These are phyloP conservation scores for Taphrina deformans DNA, from an alignment of 1,139 yeast species.

Conservation along the genomic window DNA sequence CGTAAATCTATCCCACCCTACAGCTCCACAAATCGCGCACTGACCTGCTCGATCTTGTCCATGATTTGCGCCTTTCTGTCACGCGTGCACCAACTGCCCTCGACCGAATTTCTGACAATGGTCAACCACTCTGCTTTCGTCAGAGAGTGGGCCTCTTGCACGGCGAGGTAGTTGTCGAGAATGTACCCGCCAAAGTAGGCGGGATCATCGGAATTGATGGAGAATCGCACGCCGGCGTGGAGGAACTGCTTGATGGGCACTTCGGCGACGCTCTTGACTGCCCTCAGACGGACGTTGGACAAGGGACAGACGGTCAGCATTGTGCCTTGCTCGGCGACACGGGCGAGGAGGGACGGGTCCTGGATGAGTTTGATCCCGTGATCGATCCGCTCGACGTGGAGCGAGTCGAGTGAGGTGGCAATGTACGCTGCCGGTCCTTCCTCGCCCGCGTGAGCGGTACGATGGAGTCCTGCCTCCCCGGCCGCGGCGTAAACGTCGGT, in stretches of 20 bases:
- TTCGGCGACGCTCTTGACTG: conserved; percentile 64
- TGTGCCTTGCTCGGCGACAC: conserved; percentile 56
- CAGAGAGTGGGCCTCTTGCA: conserved; percentile 49
- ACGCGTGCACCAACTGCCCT: conserved; percentile 3
- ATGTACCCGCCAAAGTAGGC: conserved; percentile 84
- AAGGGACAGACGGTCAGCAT: conserved; percentile 73
- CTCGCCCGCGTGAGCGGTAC: conserved; percentile 87
- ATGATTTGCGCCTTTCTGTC: conserved; percentile 4
- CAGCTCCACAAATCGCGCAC: not conserved
- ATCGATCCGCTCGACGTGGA: conserved; percentile 68
- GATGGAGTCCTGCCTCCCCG: conserved; percentile 49
- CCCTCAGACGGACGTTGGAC: conserved; percentile 71
- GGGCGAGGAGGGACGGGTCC: conserved; percentile 54
- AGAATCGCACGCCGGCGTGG: conserved; percentile 65
- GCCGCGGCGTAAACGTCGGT: conserved; percentile 59
- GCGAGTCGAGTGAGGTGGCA: conserved; percentile 55
- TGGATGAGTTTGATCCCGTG: conserved; percentile 71
- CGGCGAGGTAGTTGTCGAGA: conserved; percentile 67
- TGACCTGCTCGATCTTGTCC: not conserved
- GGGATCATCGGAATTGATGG: conserved; percentile 80
- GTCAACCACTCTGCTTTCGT: conserved; percentile 5
- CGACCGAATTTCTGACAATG: not conserved
- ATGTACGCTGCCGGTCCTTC: conserved; percentile 75
- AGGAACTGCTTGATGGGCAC: conserved; percentile 63
- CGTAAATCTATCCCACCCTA: not conserved